Conservation (phyloP, 1,139 yeast genomes). For the Lodderomyces jiufengensis region DNA sequence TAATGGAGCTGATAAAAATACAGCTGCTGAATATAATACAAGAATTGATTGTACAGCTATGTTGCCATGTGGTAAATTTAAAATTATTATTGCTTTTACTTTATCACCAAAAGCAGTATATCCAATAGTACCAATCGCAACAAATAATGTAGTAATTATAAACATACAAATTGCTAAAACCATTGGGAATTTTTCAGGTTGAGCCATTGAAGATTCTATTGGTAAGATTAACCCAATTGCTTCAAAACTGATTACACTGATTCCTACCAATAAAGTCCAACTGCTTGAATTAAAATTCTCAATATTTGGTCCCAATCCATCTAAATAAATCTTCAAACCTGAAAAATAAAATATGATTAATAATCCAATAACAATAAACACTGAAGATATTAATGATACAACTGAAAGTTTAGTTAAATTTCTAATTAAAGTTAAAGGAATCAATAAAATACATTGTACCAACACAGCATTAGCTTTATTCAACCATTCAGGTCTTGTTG, state of each 20-base stretch:
- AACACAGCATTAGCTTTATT: conserved; percentile 40
- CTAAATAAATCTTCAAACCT: conserved; percentile 36
- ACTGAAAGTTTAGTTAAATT: conserved; percentile 68
- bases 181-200: conserved; percentile 67
- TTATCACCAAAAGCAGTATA: conserved; percentile 65
- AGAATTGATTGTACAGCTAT: conserved; percentile 64
- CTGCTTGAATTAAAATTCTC: conserved; percentile 51
- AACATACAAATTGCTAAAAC: conserved; percentile 59
- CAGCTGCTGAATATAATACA: conserved; percentile 68
- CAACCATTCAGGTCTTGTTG: conserved; percentile 13
- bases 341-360: conserved; percentile 60
- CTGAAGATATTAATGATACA: conserved; percentile 64
- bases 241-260: conserved; percentile 78
- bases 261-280: conserved; percentile 76
- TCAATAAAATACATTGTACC: conserved; percentile 53
- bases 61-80: conserved; percentile 65
- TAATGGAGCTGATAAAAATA: conserved; percentile 69
- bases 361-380: conserved; percentile 62
- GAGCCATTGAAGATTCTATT: conserved; percentile 69
- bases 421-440: conserved; percentile 68
- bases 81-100: conserved; percentile 64
- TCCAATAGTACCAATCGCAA: conserved; percentile 62
- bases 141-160: conserved; percentile 57
- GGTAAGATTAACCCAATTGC: conserved; percentile 79
- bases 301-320: conserved; percentile 51